These are phyloP conservation scores for Solanum raphanifolium DNA, from an alignment of 257 asterid species.

Conservation along the genomic window DNA sequence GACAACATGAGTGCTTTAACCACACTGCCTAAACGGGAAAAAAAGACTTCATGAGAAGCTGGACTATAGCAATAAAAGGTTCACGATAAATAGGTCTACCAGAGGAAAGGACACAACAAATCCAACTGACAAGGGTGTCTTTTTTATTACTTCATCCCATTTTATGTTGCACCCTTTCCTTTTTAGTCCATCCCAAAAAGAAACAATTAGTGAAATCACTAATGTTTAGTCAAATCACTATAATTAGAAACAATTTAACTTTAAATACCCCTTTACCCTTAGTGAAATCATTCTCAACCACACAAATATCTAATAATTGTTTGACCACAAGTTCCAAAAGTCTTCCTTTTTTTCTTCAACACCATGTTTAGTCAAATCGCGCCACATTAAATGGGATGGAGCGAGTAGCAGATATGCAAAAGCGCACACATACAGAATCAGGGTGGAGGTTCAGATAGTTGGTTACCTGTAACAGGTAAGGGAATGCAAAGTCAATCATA, in stretches of 20 bases:
- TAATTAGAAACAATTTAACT: neutral
- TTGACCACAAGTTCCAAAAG: neutral
- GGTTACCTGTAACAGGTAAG: constrained; percentile 87
- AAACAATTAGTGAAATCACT: too few species aligned
- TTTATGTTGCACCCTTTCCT: neutral
- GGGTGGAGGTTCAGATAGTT: constrained; percentile 8
- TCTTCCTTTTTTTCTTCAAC: neutral
- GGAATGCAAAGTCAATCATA: constrained; percentile 95
- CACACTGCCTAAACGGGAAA: neutral
- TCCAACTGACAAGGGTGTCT: neutral
- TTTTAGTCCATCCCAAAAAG: neutral
- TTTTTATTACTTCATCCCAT: neutral
- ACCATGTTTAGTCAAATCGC: too few species aligned
- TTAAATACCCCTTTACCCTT: neutral
- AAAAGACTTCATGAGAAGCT: neutral
- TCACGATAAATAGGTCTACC: neutral
- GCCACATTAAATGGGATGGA: neutral
- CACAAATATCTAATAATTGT: neutral
- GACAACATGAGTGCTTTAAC: neutral
- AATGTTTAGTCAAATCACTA: neutral
- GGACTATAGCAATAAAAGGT: neutral
- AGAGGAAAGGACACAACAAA: neutral
- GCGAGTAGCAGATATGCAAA: neutral
- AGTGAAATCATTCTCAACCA: neutral
- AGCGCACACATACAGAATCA: neutral